A percentile compares a stretch with the other conserved stretches of the same genome.
Evolutionary conservation across 2,329 filamentous ascomycete genomes (phyloP).

Genomic region (Colletotrichum sp.): DNA sequence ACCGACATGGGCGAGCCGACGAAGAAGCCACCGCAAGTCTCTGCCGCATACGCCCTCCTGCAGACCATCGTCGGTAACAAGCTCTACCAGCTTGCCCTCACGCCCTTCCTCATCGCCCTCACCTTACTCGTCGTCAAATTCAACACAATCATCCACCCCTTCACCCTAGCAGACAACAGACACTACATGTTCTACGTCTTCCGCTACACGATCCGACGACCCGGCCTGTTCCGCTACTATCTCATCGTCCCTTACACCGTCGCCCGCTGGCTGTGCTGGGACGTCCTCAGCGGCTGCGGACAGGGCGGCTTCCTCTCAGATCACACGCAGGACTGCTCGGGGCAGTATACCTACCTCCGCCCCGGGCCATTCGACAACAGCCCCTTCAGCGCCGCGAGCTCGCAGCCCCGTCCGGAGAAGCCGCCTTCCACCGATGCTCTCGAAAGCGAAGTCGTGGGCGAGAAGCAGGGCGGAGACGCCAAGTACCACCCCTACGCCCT

Average conservation of each 20-base stretch:
- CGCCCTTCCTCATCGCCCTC: slow-evolving; percentile 35
- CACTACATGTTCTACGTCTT: slow-evolving; percentile 99
- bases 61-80: slow-evolving; percentile 25
- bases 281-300: slow-evolving; percentile 57
- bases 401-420: background rate
- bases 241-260: slow-evolving; percentile 74
- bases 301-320: background rate
- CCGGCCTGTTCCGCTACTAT: slow-evolving; percentile 67
- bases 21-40: background rate
- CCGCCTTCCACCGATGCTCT: background rate
- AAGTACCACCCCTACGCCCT: slow-evolving; percentile 17
- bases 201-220: slow-evolving; percentile 75
- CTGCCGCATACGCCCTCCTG: background rate
- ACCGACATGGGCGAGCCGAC: background rate
- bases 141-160: slow-evolving; percentile 95
- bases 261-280: slow-evolving; percentile 72
- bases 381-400: slow-evolving; percentile 27
- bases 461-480: background rate
- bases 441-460: background rate
- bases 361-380: slow-evolving; percentile 29
- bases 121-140: slow-evolving; percentile 63
- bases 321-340: slow-evolving; percentile 2
- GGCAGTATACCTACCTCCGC: background rate
- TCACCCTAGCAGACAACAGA: slow-evolving; percentile 93
- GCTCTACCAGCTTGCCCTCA: slow-evolving; percentile 32